A percentile compares a stretch with the other conserved stretches of the same genome.
Evolutionary conservation across 441 rosid species (phyloP).

Genomic region (Eutrema salsugineum): DNA sequence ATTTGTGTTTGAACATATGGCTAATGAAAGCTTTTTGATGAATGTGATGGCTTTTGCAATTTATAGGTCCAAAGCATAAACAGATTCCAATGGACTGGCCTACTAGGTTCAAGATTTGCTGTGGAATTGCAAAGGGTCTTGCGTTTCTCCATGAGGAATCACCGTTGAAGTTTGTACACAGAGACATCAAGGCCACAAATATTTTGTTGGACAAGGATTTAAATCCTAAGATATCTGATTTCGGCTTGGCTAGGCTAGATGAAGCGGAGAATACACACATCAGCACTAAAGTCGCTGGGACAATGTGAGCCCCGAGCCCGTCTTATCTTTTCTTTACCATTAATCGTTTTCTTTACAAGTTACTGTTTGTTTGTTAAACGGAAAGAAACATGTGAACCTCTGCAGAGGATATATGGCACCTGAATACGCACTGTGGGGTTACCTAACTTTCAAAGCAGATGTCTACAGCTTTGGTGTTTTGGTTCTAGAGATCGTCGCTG

Average conservation of each 20-base stretch:
- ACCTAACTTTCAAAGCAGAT: constrained; percentile 62
- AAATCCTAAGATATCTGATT: constrained; percentile 70
- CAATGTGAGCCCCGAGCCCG: constrained; percentile 37
- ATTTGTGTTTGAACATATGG: not conserved
- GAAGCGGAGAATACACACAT: constrained; percentile 57
- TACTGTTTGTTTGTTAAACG: constrained; percentile 15
- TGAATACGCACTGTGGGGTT: constrained; percentile 69
- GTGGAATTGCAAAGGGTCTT: constrained; percentile 64
- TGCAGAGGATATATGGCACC: constrained; percentile 85
- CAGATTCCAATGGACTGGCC: constrained; percentile 53
- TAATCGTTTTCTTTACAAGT: not conserved
- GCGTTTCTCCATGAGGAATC: constrained; percentile 68
- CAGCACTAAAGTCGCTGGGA: constrained; percentile 70
- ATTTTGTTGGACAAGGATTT: constrained; percentile 48
- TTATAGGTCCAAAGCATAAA: constrained; percentile 38
- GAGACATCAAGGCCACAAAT: constrained; percentile 73
- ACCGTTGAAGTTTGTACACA: constrained; percentile 58
- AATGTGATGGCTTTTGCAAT: constrained; percentile 11
- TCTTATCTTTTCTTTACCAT: not conserved
- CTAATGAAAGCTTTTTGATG: not conserved
- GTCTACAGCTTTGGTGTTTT: constrained; percentile 69
- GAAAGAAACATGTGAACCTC: constrained; percentile 3
- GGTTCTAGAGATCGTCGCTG: constrained; percentile 57
- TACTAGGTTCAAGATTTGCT: constrained; percentile 46
- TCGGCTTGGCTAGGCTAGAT: constrained; percentile 64